Percentiles rank a stretch among this genome's conserved stretches.
Conservation (phyloP, 2,329 filamentous ascomycete species). For the Colletotrichum eremochloae region DNA sequence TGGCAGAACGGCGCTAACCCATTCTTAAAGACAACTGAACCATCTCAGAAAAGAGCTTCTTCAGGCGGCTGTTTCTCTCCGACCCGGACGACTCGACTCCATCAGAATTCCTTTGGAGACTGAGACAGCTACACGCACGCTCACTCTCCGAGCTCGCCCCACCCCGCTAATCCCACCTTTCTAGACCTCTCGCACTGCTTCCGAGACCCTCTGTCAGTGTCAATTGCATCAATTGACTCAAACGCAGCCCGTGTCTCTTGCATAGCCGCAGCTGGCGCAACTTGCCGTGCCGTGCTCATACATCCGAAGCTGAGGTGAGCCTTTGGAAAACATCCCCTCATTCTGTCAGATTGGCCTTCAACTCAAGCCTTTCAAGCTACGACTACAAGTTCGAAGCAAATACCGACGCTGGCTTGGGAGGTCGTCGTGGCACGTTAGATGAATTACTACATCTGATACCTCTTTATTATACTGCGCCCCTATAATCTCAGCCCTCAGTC, state of each 20-base stretch:
- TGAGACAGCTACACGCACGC: not conserved
- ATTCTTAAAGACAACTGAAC: slow-evolving; percentile 27
- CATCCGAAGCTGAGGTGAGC: slow-evolving; percentile 30
- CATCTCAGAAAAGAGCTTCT: not conserved
- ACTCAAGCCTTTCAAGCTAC: not conserved
- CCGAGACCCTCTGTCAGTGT: not conserved
- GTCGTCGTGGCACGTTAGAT: not conserved
- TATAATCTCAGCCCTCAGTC: not conserved
- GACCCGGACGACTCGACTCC: not conserved
- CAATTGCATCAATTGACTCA: slow-evolving; percentile 29
- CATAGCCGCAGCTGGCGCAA: not conserved
- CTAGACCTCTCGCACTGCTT: not conserved
- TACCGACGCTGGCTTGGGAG: not conserved
- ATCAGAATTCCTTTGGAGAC: not conserved
- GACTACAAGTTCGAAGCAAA: not conserved
- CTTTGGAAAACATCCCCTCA: slow-evolving; percentile 28
- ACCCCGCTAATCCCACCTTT: not conserved
- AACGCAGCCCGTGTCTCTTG: not conserved
- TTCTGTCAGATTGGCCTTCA: not conserved
- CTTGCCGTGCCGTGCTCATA: not conserved
- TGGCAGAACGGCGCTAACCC: slow-evolving; percentile 30
- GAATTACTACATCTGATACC: slow-evolving; percentile 1
- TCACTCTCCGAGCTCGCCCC: slow-evolving; percentile 4
- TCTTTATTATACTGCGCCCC: not conserved
- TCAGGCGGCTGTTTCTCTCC: not conserved